phyloP scores from a whole-genome alignment of 495 filamentous ascomycete species.

The Thozetella sp. region DNA sequence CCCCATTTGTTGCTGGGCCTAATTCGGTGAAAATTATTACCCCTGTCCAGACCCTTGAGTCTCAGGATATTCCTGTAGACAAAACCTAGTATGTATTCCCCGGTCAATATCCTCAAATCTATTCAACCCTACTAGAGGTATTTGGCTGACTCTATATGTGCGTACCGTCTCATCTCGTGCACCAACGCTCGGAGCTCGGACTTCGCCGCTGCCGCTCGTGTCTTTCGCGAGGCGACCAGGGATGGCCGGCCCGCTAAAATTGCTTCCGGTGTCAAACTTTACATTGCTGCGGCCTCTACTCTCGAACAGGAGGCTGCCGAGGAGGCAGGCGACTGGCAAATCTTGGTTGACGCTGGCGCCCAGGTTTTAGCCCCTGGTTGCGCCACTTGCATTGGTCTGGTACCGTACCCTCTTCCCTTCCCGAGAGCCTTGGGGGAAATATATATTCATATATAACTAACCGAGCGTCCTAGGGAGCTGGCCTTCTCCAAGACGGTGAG shows the following conservation, averaged over 20 bases:
- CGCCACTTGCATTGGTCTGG: constrained; percentile 89
- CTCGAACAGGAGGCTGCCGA: constrained; percentile 81
- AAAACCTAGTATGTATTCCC: too few species aligned
- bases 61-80: constrained; percentile 73
- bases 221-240: constrained; percentile 78
- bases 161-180: constrained; percentile 86
- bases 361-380: constrained; percentile 76
- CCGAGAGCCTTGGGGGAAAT: too few species aligned
- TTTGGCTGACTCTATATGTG: too few species aligned
- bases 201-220: constrained; percentile 77
- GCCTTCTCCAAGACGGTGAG: constrained; percentile 81
- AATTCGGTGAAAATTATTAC: constrained; percentile 90
- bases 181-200: constrained; percentile 88
- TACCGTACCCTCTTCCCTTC: too few species aligned
- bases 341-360: constrained; percentile 79
- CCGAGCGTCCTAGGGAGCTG: constrained; percentile 47
- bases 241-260: constrained; percentile 68
- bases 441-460: neutral
- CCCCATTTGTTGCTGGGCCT: constrained; percentile 86
- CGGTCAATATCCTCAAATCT: too few species aligned
- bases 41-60: constrained; percentile 73
- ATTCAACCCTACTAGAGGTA: too few species aligned
- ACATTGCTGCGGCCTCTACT: constrained; percentile 86
- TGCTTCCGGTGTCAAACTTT: constrained; percentile 78
- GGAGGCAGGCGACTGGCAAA: constrained; percentile 85